Evolutionary conservation across 345 rosid species (phyloP), one percentile per base, ranked within the genome.

Genomic region (Populus alba): DNA sequence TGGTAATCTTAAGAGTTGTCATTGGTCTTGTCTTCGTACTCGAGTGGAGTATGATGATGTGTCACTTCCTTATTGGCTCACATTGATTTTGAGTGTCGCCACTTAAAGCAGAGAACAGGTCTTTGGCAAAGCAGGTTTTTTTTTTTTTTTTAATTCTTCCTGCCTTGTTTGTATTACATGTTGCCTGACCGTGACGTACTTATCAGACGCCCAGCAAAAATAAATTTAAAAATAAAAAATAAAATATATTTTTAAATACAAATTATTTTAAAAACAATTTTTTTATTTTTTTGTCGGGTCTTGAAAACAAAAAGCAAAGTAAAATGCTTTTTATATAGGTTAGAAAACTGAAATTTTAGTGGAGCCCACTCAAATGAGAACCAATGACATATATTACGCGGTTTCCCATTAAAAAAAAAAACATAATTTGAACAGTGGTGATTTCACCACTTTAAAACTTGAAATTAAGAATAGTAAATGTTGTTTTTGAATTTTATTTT

Each of bases 111-210:
- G 67, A 22, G 67, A 4, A 66, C 16, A 9, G 0, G 18, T 49
- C 38, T 29, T 13, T 4, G 13, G 45, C 15, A 3, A 41, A 41
- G 20, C 16, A 4, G 37, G 37, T 43, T 62, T 45, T 7, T 7
- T 41, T 17, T 20, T 38, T 23, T 17, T 75, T 29, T 51, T 4
- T 25, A 2, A 49, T 33, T 31, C 3, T 11, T 78, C 49, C 20
- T n/a, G 18, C 39, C 29, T 23, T 12, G 9, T 1, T 71, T 49
- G 53, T 29, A 61, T 29, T 29, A n/a, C 45, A 11, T 41, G 38
- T 71, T 47, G 66, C 70, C 67, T 70, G 80, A 61, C 70, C 70
- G 82, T 77, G 82, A 72, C 83, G 83, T 68, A 73, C 57, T 74
- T 63, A 29, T 1, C 70, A 10, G 77, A 66, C 47, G 22, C 72